Conservation (phyloP, 2,329 filamentous ascomycete species). For the Aaosphaeria arxii region DNA sequence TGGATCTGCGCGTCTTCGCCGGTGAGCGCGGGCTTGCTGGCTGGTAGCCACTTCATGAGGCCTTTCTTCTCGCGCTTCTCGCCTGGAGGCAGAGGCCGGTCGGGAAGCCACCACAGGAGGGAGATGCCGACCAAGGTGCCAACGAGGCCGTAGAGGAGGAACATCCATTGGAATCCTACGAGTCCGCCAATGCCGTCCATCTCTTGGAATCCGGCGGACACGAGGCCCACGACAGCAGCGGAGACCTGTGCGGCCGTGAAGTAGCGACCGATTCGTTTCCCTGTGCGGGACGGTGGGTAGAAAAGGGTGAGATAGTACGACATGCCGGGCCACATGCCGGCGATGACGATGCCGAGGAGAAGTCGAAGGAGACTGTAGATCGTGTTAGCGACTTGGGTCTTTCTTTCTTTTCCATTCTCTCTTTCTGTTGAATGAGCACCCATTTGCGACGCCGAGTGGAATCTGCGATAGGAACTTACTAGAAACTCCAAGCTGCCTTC, state of each 20-base stretch:
- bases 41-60: slow-evolving; percentile 64
- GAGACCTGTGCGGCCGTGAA: slow-evolving; percentile 88
- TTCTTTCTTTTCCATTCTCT: too few species aligned
- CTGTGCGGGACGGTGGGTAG: slow-evolving; percentile 82
- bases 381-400: background rate
- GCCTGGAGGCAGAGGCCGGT: slow-evolving; percentile 75
- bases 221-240: slow-evolving; percentile 82
- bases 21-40: slow-evolving; percentile 66
- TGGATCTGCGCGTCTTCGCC: slow-evolving; percentile 78
- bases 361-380: slow-evolving; percentile 66
- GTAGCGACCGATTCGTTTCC: slow-evolving; percentile 85
- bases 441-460: background rate
- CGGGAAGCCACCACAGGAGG: slow-evolving; percentile 87
- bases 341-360: slow-evolving; percentile 80
- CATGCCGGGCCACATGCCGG: slow-evolving; percentile 96
- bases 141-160: slow-evolving; percentile 78
- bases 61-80: slow-evolving; percentile 51
- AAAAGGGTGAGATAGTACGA: slow-evolving; percentile 88
- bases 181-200: slow-evolving; percentile 78
- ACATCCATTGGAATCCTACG: slow-evolving; percentile 90
- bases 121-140: slow-evolving; percentile 68
- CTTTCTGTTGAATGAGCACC: too few species aligned
- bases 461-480: slow-evolving; percentile 46
- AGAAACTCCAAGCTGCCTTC: slow-evolving; percentile 78
- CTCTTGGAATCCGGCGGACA: slow-evolving; percentile 86